Percentiles rank a stretch among this genome's conserved stretches.
phyloP scores from a whole-genome alignment of 2,329 filamentous ascomycete species.

The Colletotrichum orbiculare region DNA sequence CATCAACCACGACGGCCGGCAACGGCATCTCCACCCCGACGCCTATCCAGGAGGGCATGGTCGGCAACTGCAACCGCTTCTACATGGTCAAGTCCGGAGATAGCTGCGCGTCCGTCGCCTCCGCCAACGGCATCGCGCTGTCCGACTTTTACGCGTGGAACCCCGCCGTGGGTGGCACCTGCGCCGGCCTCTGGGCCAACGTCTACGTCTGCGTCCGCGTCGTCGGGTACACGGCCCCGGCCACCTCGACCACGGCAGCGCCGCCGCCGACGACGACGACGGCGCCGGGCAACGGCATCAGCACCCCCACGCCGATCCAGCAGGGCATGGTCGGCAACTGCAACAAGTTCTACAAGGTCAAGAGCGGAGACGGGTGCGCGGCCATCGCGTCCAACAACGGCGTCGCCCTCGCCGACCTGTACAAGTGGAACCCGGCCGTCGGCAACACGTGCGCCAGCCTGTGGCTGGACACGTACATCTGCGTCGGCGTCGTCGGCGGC shows the following conservation, averaged over 20 bases:
- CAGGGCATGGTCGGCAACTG: constrained; percentile 44
- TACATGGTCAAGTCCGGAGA: constrained; percentile 24
- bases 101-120: constrained; percentile 17
- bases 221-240: not conserved
- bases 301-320: constrained; percentile 45
- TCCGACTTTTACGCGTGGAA: constrained; percentile 22
- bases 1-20: not conserved
- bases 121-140: not conserved
- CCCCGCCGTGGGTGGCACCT: not conserved
- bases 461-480: constrained; percentile 31
- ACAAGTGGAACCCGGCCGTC: constrained; percentile 37
- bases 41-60: constrained; percentile 33
- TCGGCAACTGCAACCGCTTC: constrained; percentile 29
- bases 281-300: constrained; percentile 35
- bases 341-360: constrained; percentile 42
- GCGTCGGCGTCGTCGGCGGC: constrained; percentile 10
- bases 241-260: constrained; percentile 12
- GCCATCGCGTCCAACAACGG: constrained; percentile 38
- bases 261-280: constrained; percentile 4
- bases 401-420: constrained; percentile 41
- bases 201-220: constrained; percentile 4
- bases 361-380: constrained; percentile 39
- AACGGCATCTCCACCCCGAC: constrained; percentile 19
- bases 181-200: constrained; percentile 1
- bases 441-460: constrained; percentile 30